Base-by-base conservation (phyloP, 148 eudicot genomes). In the Cornus suecica region DNA sequence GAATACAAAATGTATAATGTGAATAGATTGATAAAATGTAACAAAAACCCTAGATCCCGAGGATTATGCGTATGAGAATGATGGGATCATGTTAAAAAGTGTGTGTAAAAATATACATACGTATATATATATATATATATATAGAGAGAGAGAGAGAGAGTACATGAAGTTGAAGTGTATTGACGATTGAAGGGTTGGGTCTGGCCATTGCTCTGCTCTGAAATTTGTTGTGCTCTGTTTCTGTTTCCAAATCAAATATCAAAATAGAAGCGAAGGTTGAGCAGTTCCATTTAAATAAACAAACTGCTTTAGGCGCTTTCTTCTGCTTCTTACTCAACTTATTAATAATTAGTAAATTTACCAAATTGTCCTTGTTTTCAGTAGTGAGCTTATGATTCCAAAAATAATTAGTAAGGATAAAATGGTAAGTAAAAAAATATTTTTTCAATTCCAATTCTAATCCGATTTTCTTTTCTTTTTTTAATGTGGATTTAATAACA, bases 111-210 rank as follows among this genome's bases (percentile, higher is more conserved):
- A n/a, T n/a, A n/a, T n/a, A n/a, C n/a, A n/a, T n/a, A n/a, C n/a
- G n/a, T n/a, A n/a, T n/a, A n/a, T n/a, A n/a, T n/a, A n/a, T n/a
- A n/a, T n/a, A n/a, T n/a, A n/a, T n/a, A n/a, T n/a, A n/a, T n/a
- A n/a, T n/a, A n/a, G n/a, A n/a, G n/a, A n/a, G 41, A 73, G 79
- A 67, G 56, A 62, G 74, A 72, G 45, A 76, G 30, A 27, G 71
- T 73, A 84, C 93, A 84, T 83, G 85, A 52, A 82, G 85, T 86
- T 83, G 85, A 52, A 82, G 85, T 66, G 69, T 31, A 70, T 81
- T 70, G 73, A 71, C 74, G 83, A 71, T 80, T 70, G 67, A 34
- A 56, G 79, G 80, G 65, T 70, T 85, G 75, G 83, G 14, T 84
- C 83, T 82, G 61, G 80, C 82, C 82, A 79, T 83, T 79, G 65